Percentiles rank a stretch among this genome's conserved stretches.
These are phyloP conservation scores for Rubroshorea leprosula DNA, from an alignment of 345 rosid genomes.

Conservation along the genomic window DNA sequence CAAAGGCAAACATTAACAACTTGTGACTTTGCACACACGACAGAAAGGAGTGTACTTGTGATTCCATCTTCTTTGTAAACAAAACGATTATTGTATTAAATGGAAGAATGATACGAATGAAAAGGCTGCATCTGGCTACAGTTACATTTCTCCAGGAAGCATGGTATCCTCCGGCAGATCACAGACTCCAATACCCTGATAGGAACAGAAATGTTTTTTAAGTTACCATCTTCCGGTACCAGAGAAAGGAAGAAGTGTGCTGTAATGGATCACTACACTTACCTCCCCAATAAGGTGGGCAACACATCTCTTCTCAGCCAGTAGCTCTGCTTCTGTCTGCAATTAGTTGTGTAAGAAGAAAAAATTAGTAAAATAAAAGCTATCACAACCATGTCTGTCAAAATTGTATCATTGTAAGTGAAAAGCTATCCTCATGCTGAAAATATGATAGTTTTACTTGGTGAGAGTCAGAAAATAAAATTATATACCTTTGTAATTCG, in stretches of 20 bases:
- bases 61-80: too few relatives aligned
- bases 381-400: too few relatives aligned
- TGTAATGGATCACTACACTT: conserved; percentile 1
- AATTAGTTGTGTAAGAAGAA: neutral
- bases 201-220: conserved; percentile 5
- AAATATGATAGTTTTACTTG: too few relatives aligned
- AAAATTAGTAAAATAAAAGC: neutral
- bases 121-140: neutral
- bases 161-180: conserved; percentile 95
- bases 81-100: too few relatives aligned
- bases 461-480: too few relatives aligned
- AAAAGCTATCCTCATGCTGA: neutral
- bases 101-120: conserved; percentile 10
- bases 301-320: conserved; percentile 92
- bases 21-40: too few relatives aligned
- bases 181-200: conserved; percentile 83
- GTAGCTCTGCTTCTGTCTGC: conserved; percentile 84
- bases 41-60: too few relatives aligned
- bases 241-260: neutral
- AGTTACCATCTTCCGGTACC: neutral
- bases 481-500: conserved; percentile 67
- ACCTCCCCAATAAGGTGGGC: conserved; percentile 98
- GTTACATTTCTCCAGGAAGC: conserved; percentile 98
- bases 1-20: too few relatives aligned
- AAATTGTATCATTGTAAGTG: too few relatives aligned